Evolutionary conservation across 2,329 filamentous ascomycete genomes (phyloP).

Genomic region (Thelonectria olida): DNA sequence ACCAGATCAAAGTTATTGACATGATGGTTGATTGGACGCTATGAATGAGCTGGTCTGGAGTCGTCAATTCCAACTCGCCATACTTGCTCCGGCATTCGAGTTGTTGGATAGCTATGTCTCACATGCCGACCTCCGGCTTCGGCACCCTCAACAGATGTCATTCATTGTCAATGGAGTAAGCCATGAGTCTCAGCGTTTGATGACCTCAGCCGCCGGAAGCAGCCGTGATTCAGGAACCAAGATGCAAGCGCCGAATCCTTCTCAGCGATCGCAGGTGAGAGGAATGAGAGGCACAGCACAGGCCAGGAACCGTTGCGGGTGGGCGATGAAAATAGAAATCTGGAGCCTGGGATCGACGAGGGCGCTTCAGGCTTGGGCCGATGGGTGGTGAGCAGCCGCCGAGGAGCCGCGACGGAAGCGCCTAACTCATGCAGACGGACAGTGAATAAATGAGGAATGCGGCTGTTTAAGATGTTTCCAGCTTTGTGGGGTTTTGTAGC

Average conservation of each 20-base stretch:
- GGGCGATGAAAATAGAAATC: slow-evolving; percentile 10
- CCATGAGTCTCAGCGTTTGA: background rate
- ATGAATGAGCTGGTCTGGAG: too few species aligned
- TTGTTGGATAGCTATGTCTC: too few species aligned
- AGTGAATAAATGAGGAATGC: background rate
- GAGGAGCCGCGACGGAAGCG: background rate
- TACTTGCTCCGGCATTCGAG: too few species aligned
- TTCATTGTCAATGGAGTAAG: background rate
- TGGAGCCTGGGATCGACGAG: slow-evolving; percentile 12
- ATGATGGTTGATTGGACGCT: too few species aligned
- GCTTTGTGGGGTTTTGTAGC: background rate
- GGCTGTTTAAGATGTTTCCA: background rate
- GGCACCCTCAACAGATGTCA: background rate
- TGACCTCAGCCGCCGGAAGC: background rate
- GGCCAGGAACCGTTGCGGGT: too few species aligned
- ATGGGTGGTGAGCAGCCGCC: slow-evolving; percentile 17
- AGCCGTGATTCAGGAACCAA: background rate
- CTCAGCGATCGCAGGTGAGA: too few species aligned
- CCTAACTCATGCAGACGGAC: background rate
- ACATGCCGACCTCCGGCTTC: background rate
- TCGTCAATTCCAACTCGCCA: too few species aligned
- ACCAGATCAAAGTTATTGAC: too few species aligned
- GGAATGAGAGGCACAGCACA: too few species aligned
- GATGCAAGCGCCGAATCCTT: background rate
- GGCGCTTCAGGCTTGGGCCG: slow-evolving; percentile 33